phyloP scores from a whole-genome alignment of 176 grass and related monocot genomes.

The Triticum turgidum region DNA sequence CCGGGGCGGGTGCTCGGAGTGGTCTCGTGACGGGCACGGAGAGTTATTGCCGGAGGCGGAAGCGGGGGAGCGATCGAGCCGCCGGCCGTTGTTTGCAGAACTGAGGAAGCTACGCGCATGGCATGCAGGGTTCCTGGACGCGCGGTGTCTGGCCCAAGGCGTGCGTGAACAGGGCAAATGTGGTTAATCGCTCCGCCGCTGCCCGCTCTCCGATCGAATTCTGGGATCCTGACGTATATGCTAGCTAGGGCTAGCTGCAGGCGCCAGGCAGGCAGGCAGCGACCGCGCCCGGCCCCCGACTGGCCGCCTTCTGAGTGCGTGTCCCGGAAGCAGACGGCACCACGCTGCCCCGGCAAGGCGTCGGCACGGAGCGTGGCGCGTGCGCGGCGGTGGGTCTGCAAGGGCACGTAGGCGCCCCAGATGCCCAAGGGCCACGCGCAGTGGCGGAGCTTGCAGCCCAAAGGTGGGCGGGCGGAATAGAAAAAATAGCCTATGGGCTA shows the following conservation, averaged over 20 bases:
- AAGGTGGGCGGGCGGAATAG: no score
- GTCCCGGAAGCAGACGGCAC: neutral
- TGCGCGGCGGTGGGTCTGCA: neutral
- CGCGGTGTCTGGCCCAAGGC: neutral
- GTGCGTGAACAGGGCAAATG: neutral
- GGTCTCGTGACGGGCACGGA: neutral
- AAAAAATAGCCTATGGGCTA: no score
- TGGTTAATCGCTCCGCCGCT: neutral
- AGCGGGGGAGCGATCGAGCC: neutral
- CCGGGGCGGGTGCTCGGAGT: neutral
- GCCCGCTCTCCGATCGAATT: neutral
- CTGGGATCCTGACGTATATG: neutral
- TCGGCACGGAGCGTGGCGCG: neutral
- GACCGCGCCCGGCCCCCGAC: no score
- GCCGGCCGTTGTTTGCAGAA: neutral
- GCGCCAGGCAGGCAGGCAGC: neutral
- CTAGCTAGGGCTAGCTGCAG: neutral
- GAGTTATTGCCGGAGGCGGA: neutral
- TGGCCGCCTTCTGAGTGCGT: neutral
- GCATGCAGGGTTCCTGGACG: neutral
- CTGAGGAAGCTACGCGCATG: slow-evolving; percentile 1
- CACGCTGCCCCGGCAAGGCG: no score
- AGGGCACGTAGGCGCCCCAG: neutral
- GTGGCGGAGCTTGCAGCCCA: no score
- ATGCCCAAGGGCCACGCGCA: neutral